Conservation (phyloP, 2,329 filamentous ascomycete species). For the Acephala macrosclerotiorum region DNA sequence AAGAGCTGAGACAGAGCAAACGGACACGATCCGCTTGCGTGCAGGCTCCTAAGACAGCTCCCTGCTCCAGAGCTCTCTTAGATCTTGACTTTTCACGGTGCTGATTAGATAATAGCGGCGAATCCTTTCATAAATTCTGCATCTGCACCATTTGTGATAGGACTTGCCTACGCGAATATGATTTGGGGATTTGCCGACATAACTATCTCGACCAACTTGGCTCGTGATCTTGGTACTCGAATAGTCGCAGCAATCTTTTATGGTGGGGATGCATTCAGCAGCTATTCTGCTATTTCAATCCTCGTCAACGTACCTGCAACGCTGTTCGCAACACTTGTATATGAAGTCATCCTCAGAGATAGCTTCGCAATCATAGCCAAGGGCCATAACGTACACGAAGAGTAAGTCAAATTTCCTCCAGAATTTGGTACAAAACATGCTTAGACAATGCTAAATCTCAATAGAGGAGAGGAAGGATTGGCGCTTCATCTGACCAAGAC, state of each 20-base stretch:
- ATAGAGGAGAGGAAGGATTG: conserved; percentile 57
- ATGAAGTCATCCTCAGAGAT: conserved; percentile 62
- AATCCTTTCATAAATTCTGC: conserved; percentile 61
- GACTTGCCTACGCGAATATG: conserved; percentile 53
- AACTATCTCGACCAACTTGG: conserved; percentile 63
- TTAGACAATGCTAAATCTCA: neutral
- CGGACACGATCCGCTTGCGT: too few species aligned
- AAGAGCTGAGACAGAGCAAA: too few species aligned
- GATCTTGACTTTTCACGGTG: too few species aligned
- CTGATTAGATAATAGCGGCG: too few species aligned
- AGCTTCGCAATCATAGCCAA: conserved; percentile 57
- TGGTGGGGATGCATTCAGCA: conserved; percentile 56
- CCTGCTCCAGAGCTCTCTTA: too few species aligned
- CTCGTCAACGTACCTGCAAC: conserved; percentile 65
- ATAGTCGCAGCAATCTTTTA: conserved; percentile 66
- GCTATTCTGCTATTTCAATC: conserved; percentile 61
- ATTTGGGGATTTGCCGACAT: conserved; percentile 62
- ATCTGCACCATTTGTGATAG: conserved; percentile 60
- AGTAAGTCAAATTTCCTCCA: neutral
- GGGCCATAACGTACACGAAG: conserved; percentile 55
- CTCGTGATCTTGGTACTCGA: conserved; percentile 64
- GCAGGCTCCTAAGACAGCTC: too few species aligned
- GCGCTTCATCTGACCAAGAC: conserved; percentile 50
- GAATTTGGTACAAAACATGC: neutral
- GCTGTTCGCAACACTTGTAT: conserved; percentile 60